Evolutionary conservation across 176 grass and related monocot genomes (phyloP), one percentile per base, ranked within the genome.

Genomic region (Carex kokanica): DNA sequence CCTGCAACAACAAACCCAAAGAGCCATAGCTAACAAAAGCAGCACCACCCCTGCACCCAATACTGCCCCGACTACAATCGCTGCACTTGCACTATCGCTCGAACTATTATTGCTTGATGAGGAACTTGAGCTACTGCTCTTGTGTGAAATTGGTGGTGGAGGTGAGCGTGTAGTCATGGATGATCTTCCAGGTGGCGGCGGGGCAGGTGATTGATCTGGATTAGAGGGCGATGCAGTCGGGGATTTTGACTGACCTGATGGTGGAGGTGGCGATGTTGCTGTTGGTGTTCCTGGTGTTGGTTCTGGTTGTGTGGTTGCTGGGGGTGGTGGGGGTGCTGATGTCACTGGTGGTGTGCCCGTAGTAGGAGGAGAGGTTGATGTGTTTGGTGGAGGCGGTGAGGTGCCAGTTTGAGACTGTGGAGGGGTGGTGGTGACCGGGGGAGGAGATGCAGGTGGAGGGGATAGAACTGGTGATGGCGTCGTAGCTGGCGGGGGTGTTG

Each of bases 1-100:
- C 61, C 47, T 66, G 20, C 60, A 65, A 51, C 80, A 82, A 68
- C 80, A 82, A 82, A 82, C 20, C 43, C 60, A 82, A 63, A 65
- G 15, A 32, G 25, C 41, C 23, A 68, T 12, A 6, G 80, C 80
- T 16, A 65, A 8, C 63, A 82, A 18, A 82, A 82, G 40, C 13
- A 82, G 47, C 21, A 82, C 0, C 21, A 63, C 41, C 17, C 80
- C 80, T 31, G 45, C 47, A 18, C 60, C 63, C 11, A 65, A 4
- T 18, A 65, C 40, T n/a, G 63, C 13, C 21, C 61, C 80, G 10
- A 82, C 16, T 68, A 82, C 6, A 36, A 82, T 24, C 2, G 61
- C 21, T 16, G 63, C 29, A 82, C 40, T 82, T 15, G 60, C 8
- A 51, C 16, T 17, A 18, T 65, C 63, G 7, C 23, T 65, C 6